Percentiles rank a stretch among this genome's conserved stretches.
phyloP scores from a whole-genome alignment of 495 filamentous ascomycete species.

The Aspergillus homomorphus region DNA sequence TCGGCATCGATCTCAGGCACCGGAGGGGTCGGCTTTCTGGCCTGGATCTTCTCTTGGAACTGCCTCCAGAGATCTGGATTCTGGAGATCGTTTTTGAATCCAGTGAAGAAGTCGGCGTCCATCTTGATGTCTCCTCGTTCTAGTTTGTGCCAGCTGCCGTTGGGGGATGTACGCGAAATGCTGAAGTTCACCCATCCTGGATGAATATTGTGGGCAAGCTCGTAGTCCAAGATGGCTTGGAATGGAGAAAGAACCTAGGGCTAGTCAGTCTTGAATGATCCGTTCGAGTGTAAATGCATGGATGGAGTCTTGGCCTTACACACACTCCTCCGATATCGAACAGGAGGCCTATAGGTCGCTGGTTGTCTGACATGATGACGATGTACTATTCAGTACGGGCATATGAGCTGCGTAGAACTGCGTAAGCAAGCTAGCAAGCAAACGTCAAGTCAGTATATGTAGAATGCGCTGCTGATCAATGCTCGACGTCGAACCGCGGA shows the following conservation, averaged over 20 bases:
- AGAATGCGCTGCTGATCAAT: slow-evolving; percentile 1
- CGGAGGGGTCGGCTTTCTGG: slow-evolving; percentile 50
- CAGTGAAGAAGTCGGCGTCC: slow-evolving; percentile 69
- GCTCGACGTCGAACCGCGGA: slow-evolving; percentile 14
- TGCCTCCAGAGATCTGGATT: slow-evolving; percentile 61
- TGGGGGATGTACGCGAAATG: slow-evolving; percentile 73
- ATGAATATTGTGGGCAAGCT: slow-evolving; percentile 69
- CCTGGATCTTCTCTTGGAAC: slow-evolving; percentile 46
- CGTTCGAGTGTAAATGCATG: neutral
- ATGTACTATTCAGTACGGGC: neutral
- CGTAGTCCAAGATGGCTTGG: slow-evolving; percentile 88
- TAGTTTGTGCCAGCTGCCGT: slow-evolving; percentile 81
- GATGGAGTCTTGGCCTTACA: slow-evolving; percentile 52
- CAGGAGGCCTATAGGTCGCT: slow-evolving; percentile 71
- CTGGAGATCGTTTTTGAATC: slow-evolving; percentile 72
- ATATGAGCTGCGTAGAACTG: neutral
- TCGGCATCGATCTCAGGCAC: slow-evolving; percentile 75
- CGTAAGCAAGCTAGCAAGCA: too few relatives aligned
- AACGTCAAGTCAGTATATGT: slow-evolving; percentile 1
- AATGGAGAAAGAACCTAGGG: slow-evolving; percentile 83
- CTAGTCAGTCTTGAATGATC: slow-evolving; percentile 17
- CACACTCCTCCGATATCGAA: slow-evolving; percentile 98
- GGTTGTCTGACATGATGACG: slow-evolving; percentile 32
- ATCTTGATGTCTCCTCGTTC: slow-evolving; percentile 73
- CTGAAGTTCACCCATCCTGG: slow-evolving; percentile 87